Percentiles rank a stretch among this genome's conserved stretches.
These are phyloP conservation scores for Aspergillus alliaceus DNA, from an alignment of 2,329 filamentous ascomycete species.

Conservation along the genomic window DNA sequence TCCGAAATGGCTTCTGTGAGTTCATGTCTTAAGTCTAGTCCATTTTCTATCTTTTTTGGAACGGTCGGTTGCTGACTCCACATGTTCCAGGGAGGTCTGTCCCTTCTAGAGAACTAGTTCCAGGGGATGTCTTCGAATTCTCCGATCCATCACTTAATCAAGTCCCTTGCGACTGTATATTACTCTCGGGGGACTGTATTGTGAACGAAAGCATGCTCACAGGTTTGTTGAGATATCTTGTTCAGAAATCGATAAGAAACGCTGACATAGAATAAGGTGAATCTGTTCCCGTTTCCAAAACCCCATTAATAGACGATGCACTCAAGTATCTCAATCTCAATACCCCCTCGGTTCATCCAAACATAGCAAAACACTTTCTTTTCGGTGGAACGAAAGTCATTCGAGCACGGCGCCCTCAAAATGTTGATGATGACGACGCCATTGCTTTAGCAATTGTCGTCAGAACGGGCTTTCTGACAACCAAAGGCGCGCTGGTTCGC, in stretches of 20 bases:
- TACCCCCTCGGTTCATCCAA: conserved; percentile 78
- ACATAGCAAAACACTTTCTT: conserved; percentile 83
- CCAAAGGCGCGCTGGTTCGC: conserved; percentile 89
- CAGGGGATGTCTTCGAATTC: conserved; percentile 94
- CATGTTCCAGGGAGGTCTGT: conserved; percentile 72
- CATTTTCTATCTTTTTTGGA: not conserved
- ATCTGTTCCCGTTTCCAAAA: conserved; percentile 94
- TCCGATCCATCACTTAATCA: conserved; percentile 87
- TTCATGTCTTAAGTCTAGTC: conserved; percentile 11
- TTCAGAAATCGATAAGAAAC: not conserved
- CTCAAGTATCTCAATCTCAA: conserved; percentile 74
- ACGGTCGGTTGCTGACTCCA: conserved; percentile 8
- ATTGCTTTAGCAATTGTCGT: conserved; percentile 90
- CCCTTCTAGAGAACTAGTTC: conserved; percentile 82
- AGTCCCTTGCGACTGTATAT: conserved; percentile 86
- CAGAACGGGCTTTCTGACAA: conserved; percentile 94
- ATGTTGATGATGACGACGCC: conserved; percentile 80
- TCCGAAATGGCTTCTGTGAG: conserved; percentile 90
- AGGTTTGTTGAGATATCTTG: conserved; percentile 38
- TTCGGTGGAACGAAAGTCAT: conserved; percentile 97
- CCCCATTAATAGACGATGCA: conserved; percentile 77
- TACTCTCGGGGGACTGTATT: conserved; percentile 93
- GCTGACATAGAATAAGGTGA: conserved; percentile 59
- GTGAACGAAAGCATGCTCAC: conserved; percentile 99
- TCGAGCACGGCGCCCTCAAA: conserved; percentile 81